Conservation (phyloP, 169 alveolate species). For the Cryptosporidium sp. region DNA sequence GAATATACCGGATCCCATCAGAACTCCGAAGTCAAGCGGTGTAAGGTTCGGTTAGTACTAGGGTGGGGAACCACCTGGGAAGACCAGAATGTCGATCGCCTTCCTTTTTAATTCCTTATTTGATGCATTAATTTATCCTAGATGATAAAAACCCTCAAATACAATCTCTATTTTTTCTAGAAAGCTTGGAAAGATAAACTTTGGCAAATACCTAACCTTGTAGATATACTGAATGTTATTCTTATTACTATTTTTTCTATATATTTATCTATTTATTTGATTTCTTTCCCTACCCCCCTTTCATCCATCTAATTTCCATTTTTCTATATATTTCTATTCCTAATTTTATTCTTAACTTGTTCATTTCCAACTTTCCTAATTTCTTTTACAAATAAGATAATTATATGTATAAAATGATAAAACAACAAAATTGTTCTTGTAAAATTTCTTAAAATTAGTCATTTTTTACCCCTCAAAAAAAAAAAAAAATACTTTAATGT, state of each 20-base stretch:
- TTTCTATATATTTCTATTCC: neutral
- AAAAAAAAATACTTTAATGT: neutral
- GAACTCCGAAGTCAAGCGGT: conserved; percentile 93
- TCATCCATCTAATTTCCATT: neutral
- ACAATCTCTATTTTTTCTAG: too few species aligned
- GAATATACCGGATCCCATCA: conserved; percentile 92
- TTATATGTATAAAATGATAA: too few species aligned
- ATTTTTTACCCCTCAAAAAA: neutral
- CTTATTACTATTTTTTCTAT: too few species aligned
- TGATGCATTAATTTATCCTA: too few species aligned
- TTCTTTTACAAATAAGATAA: neutral
- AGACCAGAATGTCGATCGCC: conserved; percentile 77
- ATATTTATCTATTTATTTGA: neutral
- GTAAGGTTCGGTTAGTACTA: conserved; percentile 89
- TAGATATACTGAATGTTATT: neutral
- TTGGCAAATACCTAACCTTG: neutral
- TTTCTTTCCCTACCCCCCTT: neutral
- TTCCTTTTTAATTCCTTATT: neutral
- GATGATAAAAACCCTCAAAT: too few species aligned
- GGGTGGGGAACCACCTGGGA: conserved; percentile 93
- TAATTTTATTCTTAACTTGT: neutral
- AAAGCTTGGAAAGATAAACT: neutral
- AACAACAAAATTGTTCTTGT: too few species aligned
- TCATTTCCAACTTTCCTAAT: neutral
- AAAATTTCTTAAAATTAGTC: neutral